Evolutionary conservation across 306 rosid species (phyloP), one percentile per base, ranked within the genome.

Genomic region (Trifolium fragiferum): DNA sequence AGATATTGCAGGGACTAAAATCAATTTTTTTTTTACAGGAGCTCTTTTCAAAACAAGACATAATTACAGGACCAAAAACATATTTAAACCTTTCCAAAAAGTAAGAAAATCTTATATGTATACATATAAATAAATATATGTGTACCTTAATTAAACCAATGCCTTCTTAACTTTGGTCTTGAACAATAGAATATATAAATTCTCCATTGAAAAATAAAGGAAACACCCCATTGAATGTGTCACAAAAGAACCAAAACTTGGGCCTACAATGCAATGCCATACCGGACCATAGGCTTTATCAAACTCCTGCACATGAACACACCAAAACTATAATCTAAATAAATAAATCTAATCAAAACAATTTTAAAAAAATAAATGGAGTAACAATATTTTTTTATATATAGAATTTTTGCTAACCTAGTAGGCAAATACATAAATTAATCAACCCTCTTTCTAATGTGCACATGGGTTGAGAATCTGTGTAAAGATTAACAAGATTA

Each of bases 251-350:
- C 99, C 99, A 81, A 94, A 94, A 80, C 86, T 87, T 63, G 96
- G 89, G 7, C 99, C 99, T 74, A 94, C 97, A 49, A 94, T 88
- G 83, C 99, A 94, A 75, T 94, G 99, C 99, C 99, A 94, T 27
- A 90, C 93, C n/a, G 95, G 96, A 76, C 99, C 99, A 80, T 94
- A 86, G 11, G 86, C 84, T 86, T 90, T 89, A 74, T 94, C 99
- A 80, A 94, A 94, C 68, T 92, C 99, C 99, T 94, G 89, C 86
- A 78, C 77, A 79, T 53, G 73, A 78, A 68, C 65, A 53, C 60
- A 55, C 47, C 81, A 72, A 2, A 10, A 70, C 50, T 33, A 27
- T 54, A 83, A 27, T 13, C 0, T 64, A 55, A 55, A 57, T 53
- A 47, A 68, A 76, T 33, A 5, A 53, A 18, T 61, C 62, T 21